A percentile compares a stretch with the other conserved stretches of the same genome.
Evolutionary conservation across 2,329 filamentous ascomycete genomes (phyloP).

Genomic region (Aureobasidium sp.): DNA sequence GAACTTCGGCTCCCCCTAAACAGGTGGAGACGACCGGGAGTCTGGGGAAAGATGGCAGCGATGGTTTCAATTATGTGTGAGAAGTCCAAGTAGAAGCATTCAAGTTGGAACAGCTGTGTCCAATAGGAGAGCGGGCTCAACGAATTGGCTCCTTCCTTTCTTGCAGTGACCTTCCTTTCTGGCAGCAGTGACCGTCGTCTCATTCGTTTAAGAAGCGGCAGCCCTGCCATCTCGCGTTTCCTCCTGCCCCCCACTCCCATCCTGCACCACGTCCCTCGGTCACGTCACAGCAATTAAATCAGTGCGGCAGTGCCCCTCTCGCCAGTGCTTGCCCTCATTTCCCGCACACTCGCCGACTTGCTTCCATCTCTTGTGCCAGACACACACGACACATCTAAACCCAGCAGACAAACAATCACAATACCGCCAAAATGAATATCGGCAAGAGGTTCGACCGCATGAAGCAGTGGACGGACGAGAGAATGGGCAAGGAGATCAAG

Average conservation of each 20-base stretch:
- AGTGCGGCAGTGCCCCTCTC: conserved; percentile 4
- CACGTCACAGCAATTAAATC: conserved; percentile 11
- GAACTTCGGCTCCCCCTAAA: background rate
- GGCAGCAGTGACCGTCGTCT: background rate
- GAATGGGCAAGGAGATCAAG: conserved; percentile 87
- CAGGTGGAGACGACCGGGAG: background rate
- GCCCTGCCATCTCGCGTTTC: background rate
- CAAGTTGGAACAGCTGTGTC: background rate
- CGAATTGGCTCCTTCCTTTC: background rate
- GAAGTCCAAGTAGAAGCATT: background rate
- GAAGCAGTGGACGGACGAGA: conserved; percentile 96
- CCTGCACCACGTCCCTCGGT: background rate
- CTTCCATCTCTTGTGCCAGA: background rate
- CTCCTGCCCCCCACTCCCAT: background rate
- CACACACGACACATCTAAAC: background rate
- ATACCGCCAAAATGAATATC: conserved; percentile 40
- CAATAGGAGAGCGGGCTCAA: conserved; percentile 2
- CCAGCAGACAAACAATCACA: background rate
- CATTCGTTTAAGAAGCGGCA: background rate
- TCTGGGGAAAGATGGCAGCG: background rate
- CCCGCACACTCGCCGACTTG: background rate
- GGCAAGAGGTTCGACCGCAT: conserved; percentile 90
- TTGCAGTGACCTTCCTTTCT: background rate
- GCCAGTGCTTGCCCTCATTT: conserved; percentile 9
- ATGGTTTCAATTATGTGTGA: conserved; percentile 5